Evolutionary conservation across 2,329 filamentous ascomycete genomes (phyloP), one percentile per base, ranked within the genome.

Genomic region (Microdochium bolleyi): DNA sequence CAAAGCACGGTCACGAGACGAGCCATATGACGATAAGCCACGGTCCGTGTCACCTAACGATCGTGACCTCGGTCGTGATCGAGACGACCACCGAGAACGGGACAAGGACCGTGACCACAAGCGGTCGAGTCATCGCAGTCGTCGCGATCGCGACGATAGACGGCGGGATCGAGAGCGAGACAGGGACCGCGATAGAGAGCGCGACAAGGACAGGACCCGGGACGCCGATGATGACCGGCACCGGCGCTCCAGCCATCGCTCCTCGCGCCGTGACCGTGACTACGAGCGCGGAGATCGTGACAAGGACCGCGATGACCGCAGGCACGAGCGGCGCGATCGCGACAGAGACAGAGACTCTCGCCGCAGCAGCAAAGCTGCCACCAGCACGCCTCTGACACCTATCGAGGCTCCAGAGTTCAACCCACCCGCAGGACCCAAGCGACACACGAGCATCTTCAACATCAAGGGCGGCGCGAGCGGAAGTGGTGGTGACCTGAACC

Each of bases 11-110:
- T 58, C 69, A 46, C 67, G 70, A 55, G 67, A 68, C 57, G 70
- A 74, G 49, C 73, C 73, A 57, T 62, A 75, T 58, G 70, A 73
- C 13, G 78, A 83, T 49, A 77, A 79, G 50, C 83, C 84, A 0
- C 77, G 85, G 53, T 89, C 87, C 4, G 76, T 77, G 4, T 89
- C 88, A 2, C 80, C 79, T 1, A 80, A 82, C 13, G 76, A 78
- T 10, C 76, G 76, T 14, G 52, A 56, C 22, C 55, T 10, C 7
- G 37, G 19, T 19, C 16, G 21, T 8, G 19, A 46, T 19, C 41
- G 41, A 2, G 41, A 46, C 5, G 13, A 19, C n/a, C 41, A 24
- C 22, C 41, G 41, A 3, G 41, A 46, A 19, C 41, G 19, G 14
- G 41, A 46, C 13, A 46, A 22, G 19, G 41, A 49, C n/a, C 48